A percentile compares a stretch with the other conserved stretches of the same genome.
These are phyloP conservation scores for Entoloma clypeatum DNA, from an alignment of 1,284 basidiomycete species.

Conservation along the genomic window DNA sequence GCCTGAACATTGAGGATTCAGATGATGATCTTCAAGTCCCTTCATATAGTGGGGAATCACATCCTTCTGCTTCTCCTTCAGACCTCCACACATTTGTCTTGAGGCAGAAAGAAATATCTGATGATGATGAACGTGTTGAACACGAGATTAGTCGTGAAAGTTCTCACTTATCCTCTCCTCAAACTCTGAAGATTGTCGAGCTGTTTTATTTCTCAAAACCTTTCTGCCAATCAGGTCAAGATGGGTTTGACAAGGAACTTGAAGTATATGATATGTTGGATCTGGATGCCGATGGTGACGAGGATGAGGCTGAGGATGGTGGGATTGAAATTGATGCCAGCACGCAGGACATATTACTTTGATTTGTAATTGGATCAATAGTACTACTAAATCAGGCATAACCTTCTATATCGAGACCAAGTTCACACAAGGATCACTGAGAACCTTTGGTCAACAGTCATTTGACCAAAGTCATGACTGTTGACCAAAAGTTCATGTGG, in stretches of 20 bases:
- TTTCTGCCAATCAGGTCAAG: neutral
- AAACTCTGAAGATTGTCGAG: neutral
- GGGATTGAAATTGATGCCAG: neutral
- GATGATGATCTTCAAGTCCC: no score
- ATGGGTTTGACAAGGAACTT: conserved; percentile 13
- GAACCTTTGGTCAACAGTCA: neutral
- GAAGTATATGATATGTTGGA: conserved; percentile 15
- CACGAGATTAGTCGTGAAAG: neutral
- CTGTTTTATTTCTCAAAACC: neutral
- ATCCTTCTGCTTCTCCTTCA: no score
- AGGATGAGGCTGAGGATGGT: conserved; percentile 4
- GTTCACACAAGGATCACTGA: conserved; percentile 1
- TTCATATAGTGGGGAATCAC: no score
- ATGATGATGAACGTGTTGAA: neutral
- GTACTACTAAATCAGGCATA: neutral
- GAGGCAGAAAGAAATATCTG: no score
- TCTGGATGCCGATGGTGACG: conserved; percentile 14
- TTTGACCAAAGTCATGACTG: neutral
- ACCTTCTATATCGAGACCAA: neutral
- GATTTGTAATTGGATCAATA: neutral
- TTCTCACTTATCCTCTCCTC: neutral
- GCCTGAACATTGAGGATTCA: no score
- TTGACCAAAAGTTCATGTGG: neutral
- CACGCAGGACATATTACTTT: neutral
- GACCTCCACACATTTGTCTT: no score